Evolutionary conservation across 1,284 basidiomycete species (phyloP).

Genomic region (Apiotrichum gracile): DNA sequence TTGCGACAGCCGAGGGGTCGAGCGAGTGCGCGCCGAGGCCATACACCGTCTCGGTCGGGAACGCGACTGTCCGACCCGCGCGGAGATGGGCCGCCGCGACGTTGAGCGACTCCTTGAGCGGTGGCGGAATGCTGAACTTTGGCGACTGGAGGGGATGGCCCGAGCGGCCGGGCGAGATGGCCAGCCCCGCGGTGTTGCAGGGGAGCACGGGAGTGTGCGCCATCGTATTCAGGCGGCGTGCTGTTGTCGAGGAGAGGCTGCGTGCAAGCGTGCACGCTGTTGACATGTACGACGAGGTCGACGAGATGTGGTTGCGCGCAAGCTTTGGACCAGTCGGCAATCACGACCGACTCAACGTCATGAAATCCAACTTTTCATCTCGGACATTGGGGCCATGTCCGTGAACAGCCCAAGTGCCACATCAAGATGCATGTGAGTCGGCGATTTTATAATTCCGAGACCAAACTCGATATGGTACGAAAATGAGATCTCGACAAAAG

Average conservation of each 20-base stretch:
- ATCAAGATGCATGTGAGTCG: too few relatives aligned
- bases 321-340: too few relatives aligned
- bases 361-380: too few relatives aligned
- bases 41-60: constrained; percentile 98
- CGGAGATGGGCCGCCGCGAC: constrained; percentile 36
- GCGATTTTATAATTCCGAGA: too few relatives aligned
- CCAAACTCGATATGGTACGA: too few relatives aligned
- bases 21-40: constrained; percentile 87
- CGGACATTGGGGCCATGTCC: too few relatives aligned
- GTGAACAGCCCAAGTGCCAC: too few relatives aligned
- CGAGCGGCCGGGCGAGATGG: constrained; percentile 18
- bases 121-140: constrained; percentile 19
- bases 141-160: constrained; percentile 34
- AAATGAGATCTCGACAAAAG: too few relatives aligned
- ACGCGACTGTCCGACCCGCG: constrained; percentile 58
- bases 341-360: too few relatives aligned
- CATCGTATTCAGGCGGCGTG: not conserved
- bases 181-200: constrained; percentile 27
- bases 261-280: not conserved
- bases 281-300: too few relatives aligned
- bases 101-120: constrained; percentile 25
- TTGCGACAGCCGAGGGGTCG: constrained; percentile 56
- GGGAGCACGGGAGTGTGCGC: constrained; percentile 25
- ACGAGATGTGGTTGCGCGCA: too few relatives aligned
- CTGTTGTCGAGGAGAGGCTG: not conserved